Evolutionary conservation across 305 asterid species (phyloP), one percentile per base, ranked within the genome.

Genomic region (Galium porrigens): DNA sequence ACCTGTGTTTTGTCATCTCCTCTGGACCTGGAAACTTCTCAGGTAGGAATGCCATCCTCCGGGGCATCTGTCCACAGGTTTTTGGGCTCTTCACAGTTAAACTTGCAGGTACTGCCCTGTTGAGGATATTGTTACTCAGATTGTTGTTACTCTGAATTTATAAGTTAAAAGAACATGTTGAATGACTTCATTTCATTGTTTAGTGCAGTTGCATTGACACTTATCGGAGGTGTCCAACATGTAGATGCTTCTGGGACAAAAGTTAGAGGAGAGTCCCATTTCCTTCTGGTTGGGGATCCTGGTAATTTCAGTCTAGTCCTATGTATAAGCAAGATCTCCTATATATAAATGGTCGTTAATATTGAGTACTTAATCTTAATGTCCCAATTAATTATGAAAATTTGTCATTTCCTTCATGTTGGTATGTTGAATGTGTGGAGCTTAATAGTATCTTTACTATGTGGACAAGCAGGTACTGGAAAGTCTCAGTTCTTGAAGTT

Each of bases 251-350:
- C 95, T 72, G 95, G 98, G 68, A 86, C 94, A 68, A 91, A 89
- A 87, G 81, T 91, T 61, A 85, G 98, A 36, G 98, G 98, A 57
- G 98, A 88, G 77, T 91, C 96, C 75, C 98, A 91, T 82, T 79
- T 91, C 78, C 96, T 91, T 75, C 86, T 91, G 78, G 95, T 91
- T 67, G 98, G 98, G 34, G 98, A 91, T 86, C 98, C 98, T 71
- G 98, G 98, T 91, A 86, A 81, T 65, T 61, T 68, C 56, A 53
- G 41, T 11, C 41, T 7, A 5, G 18, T 64, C 32, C n/a, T 8
- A 52, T 41, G 39, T 10, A 46, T 27, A 20, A 20, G 52, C 52
- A 30, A 55, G 44, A 39, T 27, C 65, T 34, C 11, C 54, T 11
- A 1, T 46, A 8, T 17, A 18, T 5, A 46, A 11, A 4, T 42